Percentiles rank a stretch among this genome's conserved stretches.
phyloP scores from a whole-genome alignment of 2,329 filamentous ascomycete species.

The Penicillium sp. region DNA sequence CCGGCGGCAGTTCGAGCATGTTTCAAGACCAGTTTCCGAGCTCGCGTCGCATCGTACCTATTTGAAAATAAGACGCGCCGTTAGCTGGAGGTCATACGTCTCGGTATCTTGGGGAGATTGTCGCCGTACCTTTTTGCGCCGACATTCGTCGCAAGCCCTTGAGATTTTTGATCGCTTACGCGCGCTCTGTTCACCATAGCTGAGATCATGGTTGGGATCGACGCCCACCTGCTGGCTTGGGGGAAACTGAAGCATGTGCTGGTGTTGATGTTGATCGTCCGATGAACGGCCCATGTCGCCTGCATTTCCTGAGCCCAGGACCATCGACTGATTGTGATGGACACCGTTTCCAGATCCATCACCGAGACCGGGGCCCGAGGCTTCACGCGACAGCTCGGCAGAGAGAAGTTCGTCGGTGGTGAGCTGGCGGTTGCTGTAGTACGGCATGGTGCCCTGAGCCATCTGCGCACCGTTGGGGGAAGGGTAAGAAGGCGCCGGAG shows the following conservation, averaged over 20 bases:
- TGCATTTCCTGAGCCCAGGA: conserved; percentile 36
- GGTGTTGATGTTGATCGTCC: conserved; percentile 39
- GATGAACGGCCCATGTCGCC: conserved; percentile 38
- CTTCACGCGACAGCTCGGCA: conserved; percentile 46
- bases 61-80: conserved; percentile 14
- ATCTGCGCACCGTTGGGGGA: conserved; percentile 44
- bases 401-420: conserved; percentile 47
- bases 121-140: conserved; percentile 65
- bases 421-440: conserved; percentile 43
- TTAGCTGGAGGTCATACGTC: conserved; percentile 15
- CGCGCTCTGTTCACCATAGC: conserved; percentile 57
- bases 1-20: conserved; percentile 76
- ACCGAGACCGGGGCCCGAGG: conserved; percentile 43
- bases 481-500: conserved; percentile 43
- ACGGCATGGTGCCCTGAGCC: conserved; percentile 42
- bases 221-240: conserved; percentile 44
- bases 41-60: conserved; percentile 79
- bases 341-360: conserved; percentile 38
- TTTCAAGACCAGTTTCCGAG: conserved; percentile 65
- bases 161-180: conserved; percentile 83
- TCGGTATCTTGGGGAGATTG: conserved; percentile 11
- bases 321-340: conserved; percentile 41
- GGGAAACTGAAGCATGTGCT: conserved; percentile 42
- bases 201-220: conserved; percentile 46
- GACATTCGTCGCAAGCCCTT: conserved; percentile 81